phyloP scores from a whole-genome alignment of 2,329 filamentous ascomycete genomes.

The Phyllosticta citribraziliensis region DNA sequence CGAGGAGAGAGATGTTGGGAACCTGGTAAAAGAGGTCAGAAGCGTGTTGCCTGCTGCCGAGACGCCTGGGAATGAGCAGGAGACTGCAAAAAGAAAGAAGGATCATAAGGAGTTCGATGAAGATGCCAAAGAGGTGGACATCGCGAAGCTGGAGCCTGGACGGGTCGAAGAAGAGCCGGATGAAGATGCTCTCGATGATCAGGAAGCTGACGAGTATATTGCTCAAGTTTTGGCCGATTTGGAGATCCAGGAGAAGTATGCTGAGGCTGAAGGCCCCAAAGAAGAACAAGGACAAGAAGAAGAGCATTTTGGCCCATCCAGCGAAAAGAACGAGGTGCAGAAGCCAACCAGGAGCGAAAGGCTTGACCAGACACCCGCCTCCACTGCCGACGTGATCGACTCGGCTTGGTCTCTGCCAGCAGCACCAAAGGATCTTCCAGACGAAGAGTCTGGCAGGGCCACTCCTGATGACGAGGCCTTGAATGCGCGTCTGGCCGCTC shows the following conservation, averaged over 20 bases:
- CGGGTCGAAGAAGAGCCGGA: slow-evolving; percentile 13
- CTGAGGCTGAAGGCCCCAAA: slow-evolving; percentile 11
- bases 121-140: slow-evolving; percentile 13
- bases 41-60: slow-evolving; percentile 27
- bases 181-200: slow-evolving; percentile 13
- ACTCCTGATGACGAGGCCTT: slow-evolving; percentile 35
- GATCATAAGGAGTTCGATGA: slow-evolving; percentile 5
- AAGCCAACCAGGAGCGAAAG: neutral
- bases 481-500: slow-evolving; percentile 35
- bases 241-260: slow-evolving; percentile 33
- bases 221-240: slow-evolving; percentile 37
- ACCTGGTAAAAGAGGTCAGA: slow-evolving; percentile 32
- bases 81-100: neutral
- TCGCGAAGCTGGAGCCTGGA: slow-evolving; percentile 16
- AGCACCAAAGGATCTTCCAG: slow-evolving; percentile 26
- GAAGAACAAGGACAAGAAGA: neutral
- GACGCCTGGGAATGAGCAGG: slow-evolving; percentile 9
- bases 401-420: slow-evolving; percentile 30
- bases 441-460: slow-evolving; percentile 18
- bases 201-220: slow-evolving; percentile 38
- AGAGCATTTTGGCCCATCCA: neutral
- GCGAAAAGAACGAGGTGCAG: neutral
- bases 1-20: slow-evolving; percentile 33
- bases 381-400: neutral
- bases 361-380: neutral